Percentiles rank a stretch among this genome's conserved stretches.
These are phyloP conservation scores for Wakefieldia striispora DNA, from an alignment of 768 basidiomycete genomes.

Conservation along the genomic window DNA sequence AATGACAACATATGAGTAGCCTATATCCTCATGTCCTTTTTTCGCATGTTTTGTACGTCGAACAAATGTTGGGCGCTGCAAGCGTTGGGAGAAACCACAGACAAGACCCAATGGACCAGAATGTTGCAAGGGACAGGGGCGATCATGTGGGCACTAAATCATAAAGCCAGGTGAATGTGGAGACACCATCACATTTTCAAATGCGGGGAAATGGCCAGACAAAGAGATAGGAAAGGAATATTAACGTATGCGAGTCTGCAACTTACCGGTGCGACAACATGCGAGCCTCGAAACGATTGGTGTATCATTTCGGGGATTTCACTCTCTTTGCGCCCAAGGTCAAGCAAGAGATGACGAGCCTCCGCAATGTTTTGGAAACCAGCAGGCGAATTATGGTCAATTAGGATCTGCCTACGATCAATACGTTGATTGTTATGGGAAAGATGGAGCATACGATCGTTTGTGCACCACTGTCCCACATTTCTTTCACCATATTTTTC, in stretches of 20 bases:
- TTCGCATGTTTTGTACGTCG: conserved; percentile 85
- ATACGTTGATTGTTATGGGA: not conserved
- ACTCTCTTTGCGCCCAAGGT: conserved; percentile 57
- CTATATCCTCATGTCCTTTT: conserved; percentile 80
- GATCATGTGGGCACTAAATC: conserved; percentile 86
- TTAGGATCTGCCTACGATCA: conserved; percentile 57
- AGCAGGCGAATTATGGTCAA: conserved; percentile 74
- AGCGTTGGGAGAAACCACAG: conserved; percentile 85
- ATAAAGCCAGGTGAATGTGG: not conserved
- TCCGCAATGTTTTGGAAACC: conserved; percentile 81
- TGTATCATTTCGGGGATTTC: conserved; percentile 42
- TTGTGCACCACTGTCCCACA: conserved; percentile 92
- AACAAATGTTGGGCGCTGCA: conserved; percentile 84
- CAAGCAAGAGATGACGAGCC: conserved; percentile 71
- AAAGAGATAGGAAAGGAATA: not conserved
- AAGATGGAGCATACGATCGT: conserved; percentile 52
- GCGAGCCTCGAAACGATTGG: conserved; percentile 51
- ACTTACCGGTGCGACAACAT: conserved; percentile 87
- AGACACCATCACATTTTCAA: conserved; percentile 13
- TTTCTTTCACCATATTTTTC: conserved; percentile 69
- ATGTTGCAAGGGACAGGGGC: conserved; percentile 71
- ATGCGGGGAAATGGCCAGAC: conserved; percentile 11
- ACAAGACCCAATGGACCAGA: conserved; percentile 50
- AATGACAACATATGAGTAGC: conserved; percentile 89
- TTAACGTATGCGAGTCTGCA: not conserved